Percentiles rank a stretch among this genome's conserved stretches.
These are phyloP conservation scores for Hypoxylon sp. DNA, from an alignment of 2,329 filamentous ascomycete species.

Conservation along the genomic window DNA sequence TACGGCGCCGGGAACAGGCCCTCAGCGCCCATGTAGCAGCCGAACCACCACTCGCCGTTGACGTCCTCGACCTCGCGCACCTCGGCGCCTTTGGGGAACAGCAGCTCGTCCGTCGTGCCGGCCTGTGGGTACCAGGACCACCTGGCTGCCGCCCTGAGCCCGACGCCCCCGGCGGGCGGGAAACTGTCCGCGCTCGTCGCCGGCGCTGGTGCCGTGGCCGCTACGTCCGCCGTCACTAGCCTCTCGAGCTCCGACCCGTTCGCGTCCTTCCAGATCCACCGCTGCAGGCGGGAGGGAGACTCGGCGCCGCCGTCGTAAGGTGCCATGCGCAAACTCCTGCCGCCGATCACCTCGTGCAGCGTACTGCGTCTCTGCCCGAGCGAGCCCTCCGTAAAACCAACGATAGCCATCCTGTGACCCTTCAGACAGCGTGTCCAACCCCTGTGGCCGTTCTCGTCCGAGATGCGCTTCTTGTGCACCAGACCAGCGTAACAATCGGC, in stretches of 20 bases:
- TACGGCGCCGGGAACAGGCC: slow-evolving; percentile 85
- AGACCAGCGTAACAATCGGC: slow-evolving; percentile 76
- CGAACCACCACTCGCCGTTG: slow-evolving; percentile 91
- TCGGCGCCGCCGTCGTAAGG: slow-evolving; percentile 49
- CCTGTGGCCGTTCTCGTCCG: slow-evolving; percentile 74
- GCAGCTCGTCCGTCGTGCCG: slow-evolving; percentile 74
- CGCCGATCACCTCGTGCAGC: slow-evolving; percentile 78
- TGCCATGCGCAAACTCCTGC: slow-evolving; percentile 71
- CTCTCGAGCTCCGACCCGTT: slow-evolving; percentile 52
- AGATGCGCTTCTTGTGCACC: slow-evolving; percentile 69
- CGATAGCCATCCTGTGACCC: slow-evolving; percentile 84
- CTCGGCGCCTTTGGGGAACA: slow-evolving; percentile 85
- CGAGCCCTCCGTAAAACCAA: slow-evolving; percentile 75
- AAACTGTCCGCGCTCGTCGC: slow-evolving; percentile 53
- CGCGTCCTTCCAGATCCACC: slow-evolving; percentile 60
- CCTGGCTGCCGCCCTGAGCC: slow-evolving; percentile 67
- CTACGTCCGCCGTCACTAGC: slow-evolving; percentile 61
- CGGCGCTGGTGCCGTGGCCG: slow-evolving; percentile 50
- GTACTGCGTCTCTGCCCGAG: slow-evolving; percentile 73
- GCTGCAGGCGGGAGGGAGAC: slow-evolving; percentile 51
- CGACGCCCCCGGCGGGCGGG: slow-evolving; percentile 79
- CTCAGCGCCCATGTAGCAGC: slow-evolving; percentile 80
- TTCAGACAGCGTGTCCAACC: slow-evolving; percentile 85
- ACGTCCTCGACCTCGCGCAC: slow-evolving; percentile 84
- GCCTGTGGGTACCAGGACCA: slow-evolving; percentile 82